These are phyloP conservation scores for Gossypium stocksii DNA, from an alignment of 345 rosid species.

Conservation along the genomic window DNA sequence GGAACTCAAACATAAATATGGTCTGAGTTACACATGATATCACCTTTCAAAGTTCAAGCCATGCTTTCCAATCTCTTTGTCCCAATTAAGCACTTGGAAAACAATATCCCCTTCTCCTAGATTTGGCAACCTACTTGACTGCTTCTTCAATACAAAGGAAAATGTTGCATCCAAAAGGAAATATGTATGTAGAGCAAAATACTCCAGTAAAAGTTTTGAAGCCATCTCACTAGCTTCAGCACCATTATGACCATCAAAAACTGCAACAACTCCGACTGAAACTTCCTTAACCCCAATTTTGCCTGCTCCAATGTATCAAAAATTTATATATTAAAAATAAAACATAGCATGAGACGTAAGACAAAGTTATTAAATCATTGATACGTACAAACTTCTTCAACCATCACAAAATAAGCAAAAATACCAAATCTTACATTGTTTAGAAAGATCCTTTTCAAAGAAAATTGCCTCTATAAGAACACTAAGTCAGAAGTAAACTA, in stretches of 20 bases:
- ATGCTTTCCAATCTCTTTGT: slow-evolving; percentile 38
- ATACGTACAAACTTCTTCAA: not conserved
- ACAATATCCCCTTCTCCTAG: slow-evolving; percentile 40
- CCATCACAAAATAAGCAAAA: slow-evolving; percentile 2
- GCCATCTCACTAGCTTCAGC: slow-evolving; percentile 99
- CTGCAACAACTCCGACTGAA: slow-evolving; percentile 70
- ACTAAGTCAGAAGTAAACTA: not conserved
- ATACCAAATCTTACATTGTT: not conserved
- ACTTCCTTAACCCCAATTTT: slow-evolving; percentile 60
- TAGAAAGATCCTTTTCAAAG: not conserved
- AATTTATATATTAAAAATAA: slow-evolving; percentile 10
- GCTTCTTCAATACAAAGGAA: slow-evolving; percentile 47
- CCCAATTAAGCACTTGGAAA: slow-evolving; percentile 44
- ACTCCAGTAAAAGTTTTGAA: slow-evolving; percentile 73
- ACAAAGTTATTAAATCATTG: not conserved
- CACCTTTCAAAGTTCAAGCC: slow-evolving; percentile 54
- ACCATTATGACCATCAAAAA: slow-evolving; percentile 92
- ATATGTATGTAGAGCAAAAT: slow-evolving; percentile 80
- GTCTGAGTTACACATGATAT: slow-evolving; percentile 3
- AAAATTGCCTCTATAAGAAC: not conserved
- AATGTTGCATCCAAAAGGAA: slow-evolving; percentile 82
- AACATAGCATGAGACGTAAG: not conserved
- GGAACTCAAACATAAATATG: not conserved
- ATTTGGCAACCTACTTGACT: slow-evolving; percentile 39
- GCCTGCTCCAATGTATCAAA: slow-evolving; percentile 37